These are phyloP conservation scores for Fragaria nilgerrensis DNA, from an alignment of 306 rosid species.

Conservation along the genomic window DNA sequence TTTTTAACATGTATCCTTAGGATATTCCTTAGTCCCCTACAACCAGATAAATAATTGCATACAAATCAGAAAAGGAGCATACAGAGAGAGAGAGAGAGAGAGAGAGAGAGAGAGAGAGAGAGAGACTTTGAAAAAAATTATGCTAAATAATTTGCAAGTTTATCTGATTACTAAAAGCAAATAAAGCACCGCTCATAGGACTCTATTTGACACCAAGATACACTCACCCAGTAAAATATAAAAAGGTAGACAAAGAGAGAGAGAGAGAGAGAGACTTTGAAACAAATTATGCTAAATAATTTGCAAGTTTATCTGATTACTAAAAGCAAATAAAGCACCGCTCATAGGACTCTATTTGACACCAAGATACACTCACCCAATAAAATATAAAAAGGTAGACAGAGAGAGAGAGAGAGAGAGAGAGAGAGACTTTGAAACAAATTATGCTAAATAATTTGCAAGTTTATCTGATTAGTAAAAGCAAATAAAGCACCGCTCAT, in stretches of 20 bases:
- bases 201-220: background rate
- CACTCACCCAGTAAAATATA: background rate
- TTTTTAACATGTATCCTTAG: slow-evolving; percentile 81
- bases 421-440: background rate
- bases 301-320: background rate
- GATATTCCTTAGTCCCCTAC: slow-evolving; percentile 88
- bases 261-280: background rate
- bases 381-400: no score
- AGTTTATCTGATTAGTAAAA: background rate
- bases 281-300: background rate
- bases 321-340: background rate
- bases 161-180: background rate
- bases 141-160: background rate
- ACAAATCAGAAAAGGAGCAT: slow-evolving; percentile 1
- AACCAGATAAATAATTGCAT: slow-evolving; percentile 30
- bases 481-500: background rate
- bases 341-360: background rate
- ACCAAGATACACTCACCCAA: background rate
- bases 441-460: background rate
- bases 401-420: background rate
- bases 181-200: background rate
- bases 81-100: background rate
- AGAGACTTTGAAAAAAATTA: background rate
- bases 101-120: background rate
- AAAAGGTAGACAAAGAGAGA: no score